A percentile compares a stretch with the other conserved stretches of the same genome.
Evolutionary conservation across 306 rosid genomes (phyloP).

Genomic region (Amphicarpaea edgeworthii): DNA sequence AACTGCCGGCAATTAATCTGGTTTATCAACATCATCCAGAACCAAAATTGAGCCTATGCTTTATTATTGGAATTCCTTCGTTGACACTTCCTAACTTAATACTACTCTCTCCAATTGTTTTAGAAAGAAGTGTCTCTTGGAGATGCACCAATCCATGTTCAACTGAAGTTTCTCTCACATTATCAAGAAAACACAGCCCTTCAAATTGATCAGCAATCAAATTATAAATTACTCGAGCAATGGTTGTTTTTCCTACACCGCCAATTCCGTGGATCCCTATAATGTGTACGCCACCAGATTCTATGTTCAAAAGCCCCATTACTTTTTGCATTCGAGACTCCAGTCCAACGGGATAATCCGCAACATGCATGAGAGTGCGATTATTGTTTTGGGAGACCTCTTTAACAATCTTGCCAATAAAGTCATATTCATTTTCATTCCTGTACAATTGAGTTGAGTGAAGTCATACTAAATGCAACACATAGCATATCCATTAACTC

Average conservation of each 20-base stretch:
- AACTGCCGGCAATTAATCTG: background rate
- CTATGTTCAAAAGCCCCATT: background rate
- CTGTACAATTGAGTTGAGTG: background rate
- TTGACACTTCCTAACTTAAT: background rate
- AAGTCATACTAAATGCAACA: background rate
- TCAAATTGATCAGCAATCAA: background rate
- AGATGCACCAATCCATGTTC: background rate
- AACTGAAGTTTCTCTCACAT: background rate
- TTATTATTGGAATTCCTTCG: background rate
- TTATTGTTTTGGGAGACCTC: background rate
- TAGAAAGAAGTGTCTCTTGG: background rate
- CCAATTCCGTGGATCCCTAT: background rate
- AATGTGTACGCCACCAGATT: background rate
- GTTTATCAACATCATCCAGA: background rate
- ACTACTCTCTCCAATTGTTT: background rate
- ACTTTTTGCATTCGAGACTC: background rate
- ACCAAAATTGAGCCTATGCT: background rate
- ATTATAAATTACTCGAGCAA: background rate
- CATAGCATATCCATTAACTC: too few relatives aligned
- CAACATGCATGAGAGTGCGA: background rate
- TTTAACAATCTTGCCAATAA: background rate
- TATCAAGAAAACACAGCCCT: background rate
- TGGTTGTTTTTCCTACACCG: background rate
- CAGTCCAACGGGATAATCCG: background rate
- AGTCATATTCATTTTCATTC: background rate